These are phyloP conservation scores for Solanum appendiculatum DNA, from an alignment of 257 asterid species.

Conservation along the genomic window DNA sequence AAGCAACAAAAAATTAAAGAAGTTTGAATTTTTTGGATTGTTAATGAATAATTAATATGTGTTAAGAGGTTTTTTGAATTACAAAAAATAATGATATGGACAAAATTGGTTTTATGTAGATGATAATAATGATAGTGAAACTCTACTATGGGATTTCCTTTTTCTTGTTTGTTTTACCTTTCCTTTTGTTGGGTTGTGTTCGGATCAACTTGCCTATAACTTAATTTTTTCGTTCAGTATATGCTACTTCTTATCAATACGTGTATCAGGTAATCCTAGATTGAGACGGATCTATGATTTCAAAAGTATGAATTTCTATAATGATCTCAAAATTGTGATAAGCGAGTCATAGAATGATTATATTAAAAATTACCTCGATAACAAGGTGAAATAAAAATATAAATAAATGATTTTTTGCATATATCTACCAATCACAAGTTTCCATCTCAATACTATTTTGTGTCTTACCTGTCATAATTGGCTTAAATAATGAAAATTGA, in stretches of 20 bases:
- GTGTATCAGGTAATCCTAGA: too few species aligned
- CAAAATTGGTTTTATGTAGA: background rate
- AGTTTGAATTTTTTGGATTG: background rate
- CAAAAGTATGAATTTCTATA: too few species aligned
- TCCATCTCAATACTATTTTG: background rate
- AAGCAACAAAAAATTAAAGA: background rate
- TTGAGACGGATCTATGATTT: too few species aligned
- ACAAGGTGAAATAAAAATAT: background rate
- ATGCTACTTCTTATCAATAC: too few species aligned
- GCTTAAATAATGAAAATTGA: too few species aligned
- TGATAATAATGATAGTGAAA: background rate
- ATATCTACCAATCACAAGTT: background rate
- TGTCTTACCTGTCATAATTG: background rate
- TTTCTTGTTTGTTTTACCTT: too few species aligned
- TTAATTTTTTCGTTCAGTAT: too few species aligned
- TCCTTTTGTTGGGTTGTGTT: background rate
- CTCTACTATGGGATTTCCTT: background rate
- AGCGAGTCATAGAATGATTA: background rate
- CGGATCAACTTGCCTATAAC: background rate
- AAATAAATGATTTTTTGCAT: background rate
- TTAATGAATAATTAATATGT: background rate
- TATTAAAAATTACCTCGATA: background rate
- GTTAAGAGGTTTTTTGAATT: background rate
- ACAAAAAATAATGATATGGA: background rate
- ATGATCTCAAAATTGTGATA: background rate